Base-by-base conservation (phyloP, 805 yeast genomes). In the Tetrapisispora nanseiensis region DNA sequence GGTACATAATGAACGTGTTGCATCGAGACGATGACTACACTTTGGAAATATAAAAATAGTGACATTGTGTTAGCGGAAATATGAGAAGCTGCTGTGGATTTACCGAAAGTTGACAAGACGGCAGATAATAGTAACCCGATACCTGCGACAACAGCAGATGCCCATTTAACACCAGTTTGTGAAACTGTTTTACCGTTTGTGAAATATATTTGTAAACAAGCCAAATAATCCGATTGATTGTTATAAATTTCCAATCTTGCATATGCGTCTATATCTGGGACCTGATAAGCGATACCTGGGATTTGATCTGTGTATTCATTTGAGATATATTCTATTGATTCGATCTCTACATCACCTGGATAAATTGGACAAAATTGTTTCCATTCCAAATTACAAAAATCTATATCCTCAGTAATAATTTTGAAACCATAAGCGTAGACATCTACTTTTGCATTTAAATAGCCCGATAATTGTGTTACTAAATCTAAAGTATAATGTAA, bases 391-490 rank as follows among this genome's bases (percentile, higher is more conserved):
- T 54, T 39, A 67, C 97, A 89, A 46, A 85, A 67, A 55, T 86
- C 74, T 40, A 87, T 57, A 1, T 56, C 53, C 50, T 71, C 66
- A 4, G 72, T 61, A 50, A 87, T 80, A 57, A 86, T 74, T 44
- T 70, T 64, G 65, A 89, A 82, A 1, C 97, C 97, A 57, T 86
- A 89, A 4, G 95, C 95, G 54, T 78, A 86, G n/a, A 89, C 85
- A 37, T 75, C 77, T 21, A 84, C 68, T 37, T 75, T 74, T 2
- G 95, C 97, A 24, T 59, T 57, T 47, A 89, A 76, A 51, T 80
- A 70, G 26, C 81, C 85, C 34, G 72, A 66, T 46, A 89, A 71
- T 41, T 77, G 82, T 6, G 95, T 76, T 30, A 76, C 72, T 56
- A 87, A 71, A 46, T 81, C 79, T 37, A 89, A 68, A 41, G 78